Evolutionary conservation across 108 stramenopile genomes (phyloP).

Genomic region (Pinguiococcus pyrenoidosus): DNA sequence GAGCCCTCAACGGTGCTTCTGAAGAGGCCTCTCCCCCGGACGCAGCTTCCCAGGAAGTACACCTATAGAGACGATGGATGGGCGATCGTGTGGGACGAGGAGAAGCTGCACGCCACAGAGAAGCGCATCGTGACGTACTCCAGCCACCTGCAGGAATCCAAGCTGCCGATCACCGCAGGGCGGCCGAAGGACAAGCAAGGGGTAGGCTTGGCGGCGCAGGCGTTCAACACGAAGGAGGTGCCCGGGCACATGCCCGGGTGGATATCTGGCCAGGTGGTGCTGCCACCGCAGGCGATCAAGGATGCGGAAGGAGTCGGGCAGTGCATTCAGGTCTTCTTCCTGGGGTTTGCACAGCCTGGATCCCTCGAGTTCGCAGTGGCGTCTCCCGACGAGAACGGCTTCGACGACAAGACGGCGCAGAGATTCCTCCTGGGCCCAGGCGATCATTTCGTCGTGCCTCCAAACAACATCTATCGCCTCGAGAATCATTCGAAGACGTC

Average conservation of each 20-base stretch:
- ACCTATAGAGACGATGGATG: too few relatives aligned
- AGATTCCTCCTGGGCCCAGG: conserved; percentile 70
- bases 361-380: conserved; percentile 67
- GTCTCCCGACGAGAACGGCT: conserved; percentile 57
- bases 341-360: conserved; percentile 51
- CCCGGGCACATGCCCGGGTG: conserved; percentile 57
- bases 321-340: conserved; percentile 70
- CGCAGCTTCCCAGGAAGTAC: too few relatives aligned
- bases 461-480: conserved; percentile 75
- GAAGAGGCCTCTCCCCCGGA: not conserved
- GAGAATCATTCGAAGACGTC: conserved; percentile 66
- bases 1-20: not conserved
- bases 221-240: conserved; percentile 55
- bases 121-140: not conserved
- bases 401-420: conserved; percentile 60
- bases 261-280: conserved; percentile 61
- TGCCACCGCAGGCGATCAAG: conserved; percentile 71
- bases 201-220: conserved; percentile 55
- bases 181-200: too few relatives aligned
- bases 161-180: not conserved
- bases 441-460: conserved; percentile 85
- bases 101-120: not conserved
- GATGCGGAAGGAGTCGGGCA: conserved; percentile 70
- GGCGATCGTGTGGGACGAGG: conserved; percentile 1
- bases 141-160: not conserved